Evolutionary conservation across 164 flowering plant species (phyloP), one percentile per base, ranked within the genome.

Genomic region (Aristolochia contorta): DNA sequence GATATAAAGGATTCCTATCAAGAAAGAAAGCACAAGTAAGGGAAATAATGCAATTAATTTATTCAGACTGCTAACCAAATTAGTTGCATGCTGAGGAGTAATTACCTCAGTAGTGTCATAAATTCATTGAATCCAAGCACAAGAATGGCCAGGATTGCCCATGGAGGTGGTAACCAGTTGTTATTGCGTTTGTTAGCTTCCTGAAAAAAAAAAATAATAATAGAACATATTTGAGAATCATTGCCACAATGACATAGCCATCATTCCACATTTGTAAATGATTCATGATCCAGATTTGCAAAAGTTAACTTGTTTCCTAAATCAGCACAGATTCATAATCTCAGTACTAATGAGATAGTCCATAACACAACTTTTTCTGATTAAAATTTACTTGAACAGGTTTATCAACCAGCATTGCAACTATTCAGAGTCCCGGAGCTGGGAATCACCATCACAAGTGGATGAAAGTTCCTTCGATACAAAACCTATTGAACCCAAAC

Each of bases 111-210:
- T 53, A 91, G 95, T 22, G 88, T 82, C 96, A 91, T 91, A 55
- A 91, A 91, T 69, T 91, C 98, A 71, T 91, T 89, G 68, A 91
- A 91, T 20, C 98, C 98, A 21, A 91, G 76, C 54, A 89, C 54
- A 66, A 84, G 27, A 78, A 91, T 60, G 0, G 96, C 95, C 56
- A 69, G 70, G 54, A 91, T 85, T 58, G 95, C 98, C 98, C 98
- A 91, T 70, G 95, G 87, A 60, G 98, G 98, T 61, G 98, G 98
- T 45, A 91, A 72, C 96, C 95, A 89, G 80, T 85, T 86, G 84
- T 86, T 91, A 59, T 67, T 87, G 47, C 89, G 80, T 72, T 74
- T 89, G 71, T 75, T 72, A 41, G 98, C 96, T 73, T 89, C 98
- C 96, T 91, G 81, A 54, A 69, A 62, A 49, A 22, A 20, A 25